Evolutionary conservation across 2,329 filamentous ascomycete species (phyloP), one percentile per base, ranked within the genome.

Genomic region (Paecilomyces formosus): DNA sequence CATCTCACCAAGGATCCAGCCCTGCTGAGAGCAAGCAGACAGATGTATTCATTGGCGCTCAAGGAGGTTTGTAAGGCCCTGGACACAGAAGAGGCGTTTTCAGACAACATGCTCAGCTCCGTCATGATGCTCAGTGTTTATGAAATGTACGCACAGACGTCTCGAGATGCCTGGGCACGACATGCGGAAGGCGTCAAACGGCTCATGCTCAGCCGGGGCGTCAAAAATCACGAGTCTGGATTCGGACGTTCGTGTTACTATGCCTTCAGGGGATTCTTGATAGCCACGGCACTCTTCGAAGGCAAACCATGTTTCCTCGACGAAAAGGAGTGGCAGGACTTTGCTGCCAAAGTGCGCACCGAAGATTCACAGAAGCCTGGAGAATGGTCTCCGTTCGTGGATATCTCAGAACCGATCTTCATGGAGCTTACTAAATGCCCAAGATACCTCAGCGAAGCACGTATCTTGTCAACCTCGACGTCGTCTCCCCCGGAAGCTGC

Each of bases 131-230:
- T 76, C 8, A 73, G 68, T 11, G 70, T 75, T 11, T 76, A 73
- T 55, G 74, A 76, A 54, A 73, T 75, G 70, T 73, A 73, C 55
- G 69, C 72, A 12, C 70, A 68, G 33, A 74, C 74, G 4, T 67
- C 65, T 9, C 68, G 66, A n/a, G 63, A 68, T 3, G 69, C 71
- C 2, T 76, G 73, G 71, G 66, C 72, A 3, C 64, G 68, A 13
- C 74, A 76, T 57, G 70, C 72, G 0, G 71, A 73, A 3, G 74
- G 72, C 1, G 72, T 70, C 2, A 68, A 66, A 49, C 63, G 65
- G 12, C 60, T 76, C n/a, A 75, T 76, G 69, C 64, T 65, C 15
- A 65, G 65, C 13, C 69, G 73, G 5, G 73, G 73, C 1, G 67
- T 72, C 2, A 60, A 57, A n/a, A 58, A 61, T 6, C 68, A 73